These are phyloP conservation scores for Karstenula rhodostoma DNA, from an alignment of 2,329 filamentous ascomycete genomes.

Conservation along the genomic window DNA sequence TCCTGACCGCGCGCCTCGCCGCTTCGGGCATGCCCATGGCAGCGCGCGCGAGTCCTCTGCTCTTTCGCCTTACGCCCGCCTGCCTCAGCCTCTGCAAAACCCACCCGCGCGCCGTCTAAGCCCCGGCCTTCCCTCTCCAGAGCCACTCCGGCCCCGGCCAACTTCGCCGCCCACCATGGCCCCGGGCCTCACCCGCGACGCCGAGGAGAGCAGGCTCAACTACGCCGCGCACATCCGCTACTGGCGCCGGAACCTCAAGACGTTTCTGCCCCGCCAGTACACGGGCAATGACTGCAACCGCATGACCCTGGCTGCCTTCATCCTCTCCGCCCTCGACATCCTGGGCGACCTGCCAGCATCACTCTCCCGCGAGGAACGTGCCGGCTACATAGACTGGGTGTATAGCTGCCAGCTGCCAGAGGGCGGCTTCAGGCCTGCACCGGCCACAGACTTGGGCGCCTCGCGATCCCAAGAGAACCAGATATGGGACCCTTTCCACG, in stretches of 20 bases:
- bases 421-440: constrained; percentile 89
- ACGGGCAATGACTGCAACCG: constrained; percentile 90
- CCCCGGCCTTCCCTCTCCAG: background rate
- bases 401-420: constrained; percentile 83
- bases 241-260: constrained; percentile 88
- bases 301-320: constrained; percentile 89
- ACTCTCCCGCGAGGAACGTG: constrained; percentile 62
- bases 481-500: constrained; percentile 77
- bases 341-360: constrained; percentile 69
- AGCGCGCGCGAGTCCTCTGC: constrained; percentile 16
- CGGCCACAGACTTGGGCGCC: constrained; percentile 68
- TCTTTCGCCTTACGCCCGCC: constrained; percentile 17
- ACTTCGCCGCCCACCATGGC: constrained; percentile 26
- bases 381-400: constrained; percentile 75
- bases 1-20: constrained; percentile 13
- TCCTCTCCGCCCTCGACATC: constrained; percentile 82
- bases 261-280: constrained; percentile 81
- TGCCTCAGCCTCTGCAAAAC: constrained; percentile 23
- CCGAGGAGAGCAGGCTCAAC: constrained; percentile 41
- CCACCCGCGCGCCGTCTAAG: background rate
- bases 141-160: background rate
- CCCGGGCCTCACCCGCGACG: constrained; percentile 19
- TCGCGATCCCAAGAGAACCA: constrained; percentile 61
- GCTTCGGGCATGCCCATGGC: constrained; percentile 20
- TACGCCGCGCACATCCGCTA: constrained; percentile 76